Evolutionary conservation across 345 rosid species (phyloP).

Genomic region (Salix udensis): DNA sequence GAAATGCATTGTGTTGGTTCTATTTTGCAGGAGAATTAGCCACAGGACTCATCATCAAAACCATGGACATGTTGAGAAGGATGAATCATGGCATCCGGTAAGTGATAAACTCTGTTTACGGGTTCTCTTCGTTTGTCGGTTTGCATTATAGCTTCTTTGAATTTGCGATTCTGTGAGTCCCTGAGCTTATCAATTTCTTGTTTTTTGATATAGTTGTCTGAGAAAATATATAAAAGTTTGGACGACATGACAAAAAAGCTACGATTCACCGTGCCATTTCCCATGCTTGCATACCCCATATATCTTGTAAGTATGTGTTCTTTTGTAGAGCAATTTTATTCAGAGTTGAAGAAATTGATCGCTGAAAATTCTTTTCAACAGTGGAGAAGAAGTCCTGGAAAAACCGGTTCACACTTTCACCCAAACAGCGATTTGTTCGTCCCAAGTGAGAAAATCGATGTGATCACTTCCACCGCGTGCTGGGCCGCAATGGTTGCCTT

Average conservation of each 20-base stretch:
- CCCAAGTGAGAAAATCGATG: slow-evolving; percentile 33
- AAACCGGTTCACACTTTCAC: slow-evolving; percentile 43
- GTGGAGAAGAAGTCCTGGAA: slow-evolving; percentile 48
- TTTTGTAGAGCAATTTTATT: neutral
- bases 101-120: slow-evolving; percentile 1
- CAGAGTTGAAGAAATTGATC: neutral
- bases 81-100: slow-evolving; percentile 93
- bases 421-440: slow-evolving; percentile 37
- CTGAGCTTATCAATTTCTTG: neutral
- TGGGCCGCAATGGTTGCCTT: slow-evolving; percentile 36
- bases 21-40: slow-evolving; percentile 72
- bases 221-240: slow-evolving; percentile 60
- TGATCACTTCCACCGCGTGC: slow-evolving; percentile 33
- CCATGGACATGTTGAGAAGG: slow-evolving; percentile 90
- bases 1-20: neutral
- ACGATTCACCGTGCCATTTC: slow-evolving; percentile 77
- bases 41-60: slow-evolving; percentile 94
- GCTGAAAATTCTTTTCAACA: slow-evolving; percentile 13
- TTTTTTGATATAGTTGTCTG: slow-evolving; percentile 47
- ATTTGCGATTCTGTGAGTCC: neutral
- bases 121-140: neutral
- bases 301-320: slow-evolving; percentile 54
- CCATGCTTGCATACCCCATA: slow-evolving; percentile 81
- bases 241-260: slow-evolving; percentile 41
- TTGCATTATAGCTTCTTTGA: neutral